A percentile compares a stretch with the other conserved stretches of the same genome.
These are phyloP conservation scores for Xerocomellus intermedius DNA, from an alignment of 768 basidiomycete genomes.

Conservation along the genomic window DNA sequence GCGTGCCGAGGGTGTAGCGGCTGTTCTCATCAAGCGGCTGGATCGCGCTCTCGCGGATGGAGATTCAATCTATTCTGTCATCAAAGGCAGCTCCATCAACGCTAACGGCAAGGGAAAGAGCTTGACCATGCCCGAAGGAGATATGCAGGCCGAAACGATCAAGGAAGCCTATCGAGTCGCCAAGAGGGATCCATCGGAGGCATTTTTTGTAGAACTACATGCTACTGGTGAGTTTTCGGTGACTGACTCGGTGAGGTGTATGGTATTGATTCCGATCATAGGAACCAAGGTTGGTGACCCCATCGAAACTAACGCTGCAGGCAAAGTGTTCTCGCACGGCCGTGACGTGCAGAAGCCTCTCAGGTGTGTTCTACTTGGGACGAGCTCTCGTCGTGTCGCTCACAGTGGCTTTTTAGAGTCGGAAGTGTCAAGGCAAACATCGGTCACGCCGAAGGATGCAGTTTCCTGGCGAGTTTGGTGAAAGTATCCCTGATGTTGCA, in stretches of 20 bases:
- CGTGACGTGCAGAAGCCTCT: slow-evolving; percentile 18
- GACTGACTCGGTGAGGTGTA: not conserved
- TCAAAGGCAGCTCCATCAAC: slow-evolving; percentile 35
- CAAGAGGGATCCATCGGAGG: slow-evolving; percentile 34
- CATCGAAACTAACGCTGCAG: slow-evolving; percentile 50
- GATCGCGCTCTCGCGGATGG: slow-evolving; percentile 32
- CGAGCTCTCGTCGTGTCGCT: not conserved
- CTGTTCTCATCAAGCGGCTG: slow-evolving; percentile 35
- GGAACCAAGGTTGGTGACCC: slow-evolving; percentile 48
- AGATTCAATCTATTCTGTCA: slow-evolving; percentile 31
- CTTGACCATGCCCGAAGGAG: slow-evolving; percentile 35
- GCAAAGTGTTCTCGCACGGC: slow-evolving; percentile 32
- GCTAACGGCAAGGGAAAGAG: slow-evolving; percentile 35
- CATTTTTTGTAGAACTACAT: slow-evolving; percentile 50
- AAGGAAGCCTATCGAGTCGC: slow-evolving; percentile 32
- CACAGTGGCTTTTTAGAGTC: slow-evolving; percentile 12
- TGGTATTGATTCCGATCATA: slow-evolving; percentile 4
- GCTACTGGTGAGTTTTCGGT: slow-evolving; percentile 38
- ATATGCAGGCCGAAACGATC: slow-evolving; percentile 35
- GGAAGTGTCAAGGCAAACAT: slow-evolving; percentile 30
- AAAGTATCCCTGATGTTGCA: slow-evolving; percentile 35
- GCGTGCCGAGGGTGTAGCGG: slow-evolving; percentile 29
- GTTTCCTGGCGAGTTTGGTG: slow-evolving; percentile 35
- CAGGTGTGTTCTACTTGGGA: slow-evolving; percentile 5
- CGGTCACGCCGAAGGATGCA: slow-evolving; percentile 30